Base-by-base conservation (phyloP, 352 stramenopile species). In the Globisporangium iwayamae region DNA sequence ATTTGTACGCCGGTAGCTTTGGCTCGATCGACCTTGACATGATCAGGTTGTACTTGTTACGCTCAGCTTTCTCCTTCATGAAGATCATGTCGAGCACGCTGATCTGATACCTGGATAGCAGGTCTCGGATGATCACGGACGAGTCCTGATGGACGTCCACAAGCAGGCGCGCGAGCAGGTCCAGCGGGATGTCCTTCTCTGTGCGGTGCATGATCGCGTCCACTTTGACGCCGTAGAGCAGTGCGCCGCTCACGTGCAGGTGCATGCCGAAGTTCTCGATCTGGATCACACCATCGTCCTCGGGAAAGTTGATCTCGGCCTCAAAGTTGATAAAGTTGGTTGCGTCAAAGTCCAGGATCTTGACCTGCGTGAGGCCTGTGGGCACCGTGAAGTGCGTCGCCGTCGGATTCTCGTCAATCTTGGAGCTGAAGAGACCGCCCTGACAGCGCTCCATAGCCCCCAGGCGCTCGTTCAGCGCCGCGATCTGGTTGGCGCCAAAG, bases 241-340 rank as follows among this genome's bases (percentile, higher is more conserved):
- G 71, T 25, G 79, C 75, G 1, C 87, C 87, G 59, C 73, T 87
- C n/a, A 91, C 81, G 53, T 91, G 72, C 3, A 95, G 67, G 53
- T 91, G 85, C 74, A 92, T 91, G 4, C 97, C 97, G 73, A 99
- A 99, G 58, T 96, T 99, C 72, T 99, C 96, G 14, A 99, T 85
- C 69, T 99, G 96, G 53, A 98, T 93, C 28, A 99, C 76, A 55
- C 95, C 96, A 25, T 92, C 87, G 45, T 97, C 88, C 69, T 98
- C 93, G 6, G 95, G 87, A 62, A 98, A 98, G 58, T 98, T 91
- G 70, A 99, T 99, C 68, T 99, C 96, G 10, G 96, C 96, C 69
- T 99, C 96, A 62, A 99, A 99, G 68, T 99, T 99, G 65, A 98
- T 98, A 65, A 98, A 97, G 48, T 98, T 97, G 25, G 96, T 98